Conservation (phyloP, 2,329 filamentous ascomycete genomes). For the Xylariomycetidae sp. region DNA sequence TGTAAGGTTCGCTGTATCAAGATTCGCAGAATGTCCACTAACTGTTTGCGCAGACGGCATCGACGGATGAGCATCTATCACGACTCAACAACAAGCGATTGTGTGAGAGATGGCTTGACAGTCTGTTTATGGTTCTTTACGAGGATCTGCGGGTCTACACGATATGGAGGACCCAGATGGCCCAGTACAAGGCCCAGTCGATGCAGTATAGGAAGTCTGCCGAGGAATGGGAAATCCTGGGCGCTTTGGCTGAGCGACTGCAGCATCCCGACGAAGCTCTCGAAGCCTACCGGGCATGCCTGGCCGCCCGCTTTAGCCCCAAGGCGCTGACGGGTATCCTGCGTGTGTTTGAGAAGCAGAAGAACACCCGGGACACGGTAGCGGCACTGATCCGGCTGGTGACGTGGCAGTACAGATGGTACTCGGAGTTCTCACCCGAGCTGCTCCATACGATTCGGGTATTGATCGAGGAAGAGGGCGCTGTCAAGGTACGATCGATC, state of each 20-base stretch:
- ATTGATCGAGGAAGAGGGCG: conserved; percentile 94
- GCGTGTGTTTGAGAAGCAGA: conserved; percentile 68
- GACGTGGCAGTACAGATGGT: conserved; percentile 99
- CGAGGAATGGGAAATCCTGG: conserved; percentile 97
- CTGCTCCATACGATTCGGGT: conserved; percentile 82
- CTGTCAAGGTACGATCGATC: conserved; percentile 94
- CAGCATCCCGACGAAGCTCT: conserved; percentile 88
- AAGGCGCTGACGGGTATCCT: conserved; percentile 86
- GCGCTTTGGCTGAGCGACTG: conserved; percentile 83
- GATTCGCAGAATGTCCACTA: conserved; percentile 11
- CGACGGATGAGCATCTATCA: conserved; percentile 68
- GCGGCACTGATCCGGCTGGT: conserved; percentile 84
- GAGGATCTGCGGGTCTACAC: conserved; percentile 97
- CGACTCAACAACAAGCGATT: conserved; percentile 95
- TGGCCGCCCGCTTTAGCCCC: conserved; percentile 84
- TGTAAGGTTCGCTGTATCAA: conserved; percentile 5
- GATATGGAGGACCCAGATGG: conserved; percentile 98
- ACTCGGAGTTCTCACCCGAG: conserved; percentile 95
- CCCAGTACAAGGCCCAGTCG: conserved; percentile 87
- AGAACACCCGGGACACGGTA: conserved; percentile 74
- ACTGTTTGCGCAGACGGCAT: conserved; percentile 43
- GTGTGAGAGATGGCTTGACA: conserved; percentile 96
- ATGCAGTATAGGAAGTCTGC: conserved; percentile 95
- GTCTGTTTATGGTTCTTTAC: conserved; percentile 98
- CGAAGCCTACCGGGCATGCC: conserved; percentile 86